phyloP scores from a whole-genome alignment of 495 filamentous ascomycete species.

The Tuber brumale region DNA sequence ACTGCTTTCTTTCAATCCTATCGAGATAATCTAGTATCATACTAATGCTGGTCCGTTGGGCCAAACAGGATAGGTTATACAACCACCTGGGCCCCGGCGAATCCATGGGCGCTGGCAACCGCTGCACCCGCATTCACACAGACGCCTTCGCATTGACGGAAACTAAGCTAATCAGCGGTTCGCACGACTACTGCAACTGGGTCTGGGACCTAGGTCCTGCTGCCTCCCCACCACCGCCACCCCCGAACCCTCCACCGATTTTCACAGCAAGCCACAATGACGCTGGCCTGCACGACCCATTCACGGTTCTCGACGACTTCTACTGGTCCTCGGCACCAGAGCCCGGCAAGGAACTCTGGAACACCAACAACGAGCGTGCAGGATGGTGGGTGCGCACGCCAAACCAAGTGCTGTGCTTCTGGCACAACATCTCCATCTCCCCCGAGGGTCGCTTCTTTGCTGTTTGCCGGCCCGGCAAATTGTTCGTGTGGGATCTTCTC shows the following conservation, averaged over 20 bases:
- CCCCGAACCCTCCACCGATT: constrained; percentile 6
- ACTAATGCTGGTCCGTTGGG: not conserved
- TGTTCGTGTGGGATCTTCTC: constrained; percentile 40
- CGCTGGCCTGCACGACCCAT: constrained; percentile 33
- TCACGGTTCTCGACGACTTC: constrained; percentile 39
- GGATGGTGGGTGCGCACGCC: constrained; percentile 41
- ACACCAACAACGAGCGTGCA: constrained; percentile 36
- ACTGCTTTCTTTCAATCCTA: not conserved
- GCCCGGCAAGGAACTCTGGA: constrained; percentile 14
- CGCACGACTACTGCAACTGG: constrained; percentile 42
- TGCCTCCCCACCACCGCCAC: not conserved
- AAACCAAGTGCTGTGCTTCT: constrained; percentile 40
- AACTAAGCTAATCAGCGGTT: constrained; percentile 29
- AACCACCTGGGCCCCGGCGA: constrained; percentile 25
- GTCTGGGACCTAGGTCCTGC: constrained; percentile 31
- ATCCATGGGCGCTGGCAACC: constrained; percentile 37
- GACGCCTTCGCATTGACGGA: constrained; percentile 35
- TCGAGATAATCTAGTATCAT: too few species aligned
- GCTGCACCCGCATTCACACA: constrained; percentile 35
- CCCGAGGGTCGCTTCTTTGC: constrained; percentile 28
- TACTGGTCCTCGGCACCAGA: constrained; percentile 27
- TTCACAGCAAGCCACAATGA: constrained; percentile 33
- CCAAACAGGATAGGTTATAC: constrained; percentile 16
- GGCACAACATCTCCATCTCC: constrained; percentile 32
- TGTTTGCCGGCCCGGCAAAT: constrained; percentile 35